Evolutionary conservation across 192 early-diverging fungal genomes (phyloP), one percentile per base, ranked within the genome.

Genomic region (Coemansia sp.): DNA sequence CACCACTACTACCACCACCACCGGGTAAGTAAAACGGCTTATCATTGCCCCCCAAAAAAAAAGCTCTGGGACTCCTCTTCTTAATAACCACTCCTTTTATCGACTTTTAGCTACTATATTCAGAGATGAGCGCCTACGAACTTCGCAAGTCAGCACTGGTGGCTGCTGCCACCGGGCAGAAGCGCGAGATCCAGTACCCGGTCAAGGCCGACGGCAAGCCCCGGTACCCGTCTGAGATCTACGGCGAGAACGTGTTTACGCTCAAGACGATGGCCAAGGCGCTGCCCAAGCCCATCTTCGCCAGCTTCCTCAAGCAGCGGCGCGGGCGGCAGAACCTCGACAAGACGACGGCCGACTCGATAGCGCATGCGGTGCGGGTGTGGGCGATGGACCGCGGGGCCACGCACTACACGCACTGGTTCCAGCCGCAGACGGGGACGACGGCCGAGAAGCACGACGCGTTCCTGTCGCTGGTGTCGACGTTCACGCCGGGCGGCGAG

Each of bases 371-470:
- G 26, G 97, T 92, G 62, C 89, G 92, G 37, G 89, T 96, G 63
- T 99, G 97, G 97, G 95, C 97, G 68, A 92, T 95, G 92, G 91
- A 95, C 75, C 90, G 90, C 72, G 94, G 94, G 45, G 94, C 95
- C 56, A 97, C 95, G 42, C 97, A 99, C 87, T 99, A 95, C 76
- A 98, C 95, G 41, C 97, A 99, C 85, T 98, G 95, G 95, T 99
- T 99, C 91, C 97, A 99, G 87, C 97, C 97, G 70, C 94, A 97
- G 86, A 99, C 96, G 13, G 97, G 91, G 59, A 88, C 93, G 52
- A 99, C 97, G 52, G 97, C 97, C 64, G 95, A 97, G 86, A 99
- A 99, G 88, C 97, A 99, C 83, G 97, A 99, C 86, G 88, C 93
- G 53, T 99, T 99, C 88, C 84, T 99, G 75, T 89, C 91, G 23